These are phyloP conservation scores for Alternaria triticina DNA, from an alignment of 2,329 filamentous ascomycete genomes.

Conservation along the genomic window DNA sequence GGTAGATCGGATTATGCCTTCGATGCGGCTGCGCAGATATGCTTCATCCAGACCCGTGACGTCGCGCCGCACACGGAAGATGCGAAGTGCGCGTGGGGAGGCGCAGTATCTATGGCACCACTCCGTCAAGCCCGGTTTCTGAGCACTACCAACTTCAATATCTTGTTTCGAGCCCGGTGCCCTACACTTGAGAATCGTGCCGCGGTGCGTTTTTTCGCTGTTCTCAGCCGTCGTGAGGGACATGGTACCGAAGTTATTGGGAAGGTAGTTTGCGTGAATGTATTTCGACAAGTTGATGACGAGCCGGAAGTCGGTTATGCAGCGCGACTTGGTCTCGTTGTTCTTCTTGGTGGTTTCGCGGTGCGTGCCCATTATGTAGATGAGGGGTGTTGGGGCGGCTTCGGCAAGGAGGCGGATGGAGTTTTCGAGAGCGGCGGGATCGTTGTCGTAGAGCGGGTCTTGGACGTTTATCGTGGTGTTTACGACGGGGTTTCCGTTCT, in stretches of 20 bases:
- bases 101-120: slow-evolving; percentile 75
- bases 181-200: slow-evolving; percentile 63
- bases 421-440: slow-evolving; percentile 41
- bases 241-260: slow-evolving; percentile 29
- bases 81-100: slow-evolving; percentile 63
- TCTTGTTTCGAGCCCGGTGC: slow-evolving; percentile 56
- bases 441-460: slow-evolving; percentile 40
- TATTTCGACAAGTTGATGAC: slow-evolving; percentile 44
- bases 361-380: slow-evolving; percentile 49
- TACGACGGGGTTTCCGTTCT: slow-evolving; percentile 36
- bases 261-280: slow-evolving; percentile 25
- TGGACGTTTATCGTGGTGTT: slow-evolving; percentile 34
- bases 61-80: slow-evolving; percentile 50
- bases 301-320: slow-evolving; percentile 48
- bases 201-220: slow-evolving; percentile 68
- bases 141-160: slow-evolving; percentile 54
- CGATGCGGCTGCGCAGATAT: slow-evolving; percentile 59
- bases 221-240: slow-evolving; percentile 58
- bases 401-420: slow-evolving; percentile 34
- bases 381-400: slow-evolving; percentile 39
- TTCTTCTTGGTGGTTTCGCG: slow-evolving; percentile 42
- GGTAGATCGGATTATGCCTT: slow-evolving; percentile 65
- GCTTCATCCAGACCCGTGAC: slow-evolving; percentile 68
- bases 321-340: slow-evolving; percentile 45
- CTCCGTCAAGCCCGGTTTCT: slow-evolving; percentile 55